phyloP scores from a whole-genome alignment of 108 stramenopile genomes.

The Discostella pseudostelligera region DNA sequence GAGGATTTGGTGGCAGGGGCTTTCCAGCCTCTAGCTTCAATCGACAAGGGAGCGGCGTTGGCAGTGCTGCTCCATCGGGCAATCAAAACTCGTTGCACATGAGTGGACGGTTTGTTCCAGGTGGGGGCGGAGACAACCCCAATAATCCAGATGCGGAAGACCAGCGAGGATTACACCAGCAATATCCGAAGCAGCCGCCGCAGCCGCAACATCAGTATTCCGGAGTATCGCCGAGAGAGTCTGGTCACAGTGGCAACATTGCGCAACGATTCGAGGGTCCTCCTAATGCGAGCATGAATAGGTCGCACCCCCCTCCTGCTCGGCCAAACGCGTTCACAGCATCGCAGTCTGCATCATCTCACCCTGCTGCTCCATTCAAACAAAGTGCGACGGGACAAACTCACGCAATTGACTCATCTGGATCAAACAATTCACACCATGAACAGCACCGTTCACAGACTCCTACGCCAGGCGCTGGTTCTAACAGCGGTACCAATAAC shows the following conservation, averaged over 20 bases:
- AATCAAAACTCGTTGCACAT: slow-evolving; percentile 6
- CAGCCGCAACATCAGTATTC: neutral
- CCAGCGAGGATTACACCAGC: slow-evolving; percentile 1
- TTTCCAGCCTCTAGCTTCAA: neutral
- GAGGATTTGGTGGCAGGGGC: slow-evolving; percentile 6
- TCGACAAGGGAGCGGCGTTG: slow-evolving; percentile 4
- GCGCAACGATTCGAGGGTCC: slow-evolving; percentile 14
- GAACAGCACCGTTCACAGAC: neutral
- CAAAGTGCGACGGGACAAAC: neutral
- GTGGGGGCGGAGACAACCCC: neutral
- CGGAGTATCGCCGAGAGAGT: slow-evolving; percentile 11
- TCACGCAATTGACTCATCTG: slow-evolving; percentile 1
- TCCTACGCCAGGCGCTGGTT: neutral
- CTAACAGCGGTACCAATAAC: neutral
- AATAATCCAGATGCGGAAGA: slow-evolving; percentile 11
- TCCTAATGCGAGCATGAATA: slow-evolving; percentile 4
- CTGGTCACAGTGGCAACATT: slow-evolving; percentile 9
- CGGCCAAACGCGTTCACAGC: neutral
- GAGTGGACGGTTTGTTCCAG: slow-evolving; percentile 23
- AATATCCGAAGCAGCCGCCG: slow-evolving; percentile 6
- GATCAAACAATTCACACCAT: neutral
- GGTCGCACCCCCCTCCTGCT: slow-evolving; percentile 6
- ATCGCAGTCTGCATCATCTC: slow-evolving; percentile 1
- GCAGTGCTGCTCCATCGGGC: slow-evolving; percentile 17
- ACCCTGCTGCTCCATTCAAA: neutral